These are phyloP conservation scores for Colletotrichum sp. DNA, from an alignment of 2,329 filamentous ascomycete species.

Conservation along the genomic window DNA sequence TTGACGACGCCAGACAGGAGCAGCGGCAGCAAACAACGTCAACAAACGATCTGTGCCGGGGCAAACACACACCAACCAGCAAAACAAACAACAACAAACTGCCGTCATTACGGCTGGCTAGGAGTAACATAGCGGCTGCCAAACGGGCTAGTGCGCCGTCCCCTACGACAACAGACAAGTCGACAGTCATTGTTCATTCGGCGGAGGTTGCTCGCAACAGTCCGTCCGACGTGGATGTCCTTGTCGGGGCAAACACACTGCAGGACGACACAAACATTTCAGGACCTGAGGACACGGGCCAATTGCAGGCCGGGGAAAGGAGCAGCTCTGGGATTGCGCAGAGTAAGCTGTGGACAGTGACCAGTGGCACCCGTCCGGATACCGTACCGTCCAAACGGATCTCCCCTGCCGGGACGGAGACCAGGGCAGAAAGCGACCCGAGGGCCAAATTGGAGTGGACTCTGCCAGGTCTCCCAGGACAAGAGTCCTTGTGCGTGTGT, in stretches of 20 bases:
- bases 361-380: neutral
- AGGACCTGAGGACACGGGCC: neutral
- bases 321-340: neutral
- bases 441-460: neutral
- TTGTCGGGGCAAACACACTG: constrained; percentile 1
- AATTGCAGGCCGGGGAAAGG: neutral
- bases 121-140: neutral
- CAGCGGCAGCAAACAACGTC: neutral
- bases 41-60: neutral
- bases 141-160: constrained; percentile 2
- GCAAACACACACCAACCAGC: neutral
- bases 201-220: neutral
- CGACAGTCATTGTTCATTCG: neutral
- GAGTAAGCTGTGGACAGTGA: neutral
- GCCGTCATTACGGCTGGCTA: neutral
- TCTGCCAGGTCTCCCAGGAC: neutral
- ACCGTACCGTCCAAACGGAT: neutral
- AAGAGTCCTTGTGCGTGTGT: neutral
- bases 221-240: constrained; percentile 8
- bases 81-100: constrained; percentile 6
- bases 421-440: neutral
- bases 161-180: neutral
- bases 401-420: neutral
- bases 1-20: neutral
- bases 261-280: neutral